These are phyloP conservation scores for Pichia sp. DNA, from an alignment of 1,139 yeast genomes.

Conservation along the genomic window DNA sequence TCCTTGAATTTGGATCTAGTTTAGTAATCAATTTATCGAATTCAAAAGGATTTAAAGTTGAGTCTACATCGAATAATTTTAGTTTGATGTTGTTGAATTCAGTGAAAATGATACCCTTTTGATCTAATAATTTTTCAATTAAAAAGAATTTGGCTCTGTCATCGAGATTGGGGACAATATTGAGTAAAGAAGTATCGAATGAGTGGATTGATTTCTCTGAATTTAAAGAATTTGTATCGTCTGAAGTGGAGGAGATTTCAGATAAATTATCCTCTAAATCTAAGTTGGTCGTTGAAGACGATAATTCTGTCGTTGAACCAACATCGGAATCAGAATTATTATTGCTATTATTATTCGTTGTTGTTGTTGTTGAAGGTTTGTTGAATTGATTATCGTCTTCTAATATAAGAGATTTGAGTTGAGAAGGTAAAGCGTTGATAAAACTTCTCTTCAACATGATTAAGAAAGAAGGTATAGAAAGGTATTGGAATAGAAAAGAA, in stretches of 20 bases:
- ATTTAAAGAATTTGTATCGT: background rate
- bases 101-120: conserved; percentile 24
- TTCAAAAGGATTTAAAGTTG: conserved; percentile 20
- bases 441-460: conserved; percentile 17
- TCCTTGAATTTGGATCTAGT: conserved; percentile 15
- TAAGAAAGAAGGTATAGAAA: background rate
- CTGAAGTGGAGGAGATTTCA: background rate
- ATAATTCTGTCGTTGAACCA: background rate
- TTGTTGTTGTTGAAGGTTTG: no score
- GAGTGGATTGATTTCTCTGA: background rate
- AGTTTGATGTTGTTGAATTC: conserved; percentile 22
- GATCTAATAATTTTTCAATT: conserved; percentile 15
- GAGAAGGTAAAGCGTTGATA: conserved; percentile 16
- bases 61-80: conserved; percentile 25
- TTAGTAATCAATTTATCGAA: conserved; percentile 17
- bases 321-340: background rate
- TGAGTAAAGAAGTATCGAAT: conserved; percentile 9
- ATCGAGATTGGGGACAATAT: background rate
- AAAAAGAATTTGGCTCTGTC: conserved; percentile 13
- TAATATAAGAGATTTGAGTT: conserved; percentile 12
- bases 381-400: background rate
- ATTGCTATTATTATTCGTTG: no score
- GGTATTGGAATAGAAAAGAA: background rate
- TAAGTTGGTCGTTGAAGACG: background rate
- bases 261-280: background rate